Percentiles rank a stretch among this genome's conserved stretches.
These are phyloP conservation scores for Isoetes engelmannii DNA, from an alignment of 83 land plant genomes.

Conservation along the genomic window DNA sequence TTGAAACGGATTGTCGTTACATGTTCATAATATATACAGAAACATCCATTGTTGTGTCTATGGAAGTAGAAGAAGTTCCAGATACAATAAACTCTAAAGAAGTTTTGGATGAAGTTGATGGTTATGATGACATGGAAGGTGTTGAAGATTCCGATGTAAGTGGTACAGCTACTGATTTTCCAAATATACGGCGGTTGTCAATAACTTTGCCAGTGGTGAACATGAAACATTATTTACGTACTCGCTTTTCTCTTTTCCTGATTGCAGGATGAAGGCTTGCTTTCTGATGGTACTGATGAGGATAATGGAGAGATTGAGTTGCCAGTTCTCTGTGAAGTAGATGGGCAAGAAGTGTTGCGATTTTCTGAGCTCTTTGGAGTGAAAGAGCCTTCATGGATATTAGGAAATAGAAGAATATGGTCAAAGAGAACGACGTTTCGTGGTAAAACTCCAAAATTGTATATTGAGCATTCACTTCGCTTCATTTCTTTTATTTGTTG, in stretches of 20 bases:
- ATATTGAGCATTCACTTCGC: too few species aligned
- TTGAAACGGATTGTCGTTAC: too few species aligned
- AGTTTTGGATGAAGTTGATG: too few species aligned
- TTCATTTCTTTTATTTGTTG: too few species aligned
- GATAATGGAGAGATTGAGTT: constrained; percentile 20
- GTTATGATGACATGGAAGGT: not conserved
- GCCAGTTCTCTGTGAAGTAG: constrained; percentile 71
- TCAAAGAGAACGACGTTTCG: constrained; percentile 6
- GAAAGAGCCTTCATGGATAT: constrained; percentile 46
- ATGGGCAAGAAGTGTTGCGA: constrained; percentile 72
- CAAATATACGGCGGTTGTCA: too few species aligned
- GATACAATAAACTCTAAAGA: too few species aligned
- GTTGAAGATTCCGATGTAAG: not conserved
- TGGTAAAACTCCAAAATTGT: constrained; percentile 12
- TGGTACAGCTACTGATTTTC: too few species aligned
- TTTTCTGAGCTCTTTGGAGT: constrained; percentile 96
- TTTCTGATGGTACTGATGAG: constrained; percentile 5
- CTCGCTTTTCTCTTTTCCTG: too few species aligned
- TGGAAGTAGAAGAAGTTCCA: constrained; percentile 6
- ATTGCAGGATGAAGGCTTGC: too few species aligned
- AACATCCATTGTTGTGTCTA: not conserved
- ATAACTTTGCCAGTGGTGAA: too few species aligned
- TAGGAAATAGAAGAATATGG: constrained; percentile 32
- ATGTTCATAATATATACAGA: too few species aligned
- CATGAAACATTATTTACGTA: too few species aligned